A percentile compares a stretch with the other conserved stretches of the same genome.
phyloP scores from a whole-genome alignment of 306 rosid species.

The Aeschynomene evenia region DNA sequence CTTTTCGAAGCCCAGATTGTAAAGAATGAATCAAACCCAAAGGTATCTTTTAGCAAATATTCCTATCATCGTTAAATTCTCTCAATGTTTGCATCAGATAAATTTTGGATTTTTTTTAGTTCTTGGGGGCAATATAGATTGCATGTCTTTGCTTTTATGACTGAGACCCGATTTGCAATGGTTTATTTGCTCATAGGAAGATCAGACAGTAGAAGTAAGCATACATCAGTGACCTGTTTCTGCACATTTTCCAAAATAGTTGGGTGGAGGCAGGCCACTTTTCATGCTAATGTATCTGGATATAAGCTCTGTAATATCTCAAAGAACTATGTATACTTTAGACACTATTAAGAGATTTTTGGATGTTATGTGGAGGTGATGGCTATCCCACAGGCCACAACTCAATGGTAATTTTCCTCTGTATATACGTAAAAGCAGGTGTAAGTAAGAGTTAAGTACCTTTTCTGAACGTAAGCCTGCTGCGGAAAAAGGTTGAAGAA shows the following conservation, averaged over 20 bases:
- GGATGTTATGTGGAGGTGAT: neutral
- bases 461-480: neutral
- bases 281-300: neutral
- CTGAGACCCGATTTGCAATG: neutral
- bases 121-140: conserved; percentile 1
- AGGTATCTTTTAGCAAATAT: conserved; percentile 49
- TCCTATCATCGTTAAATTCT: conserved; percentile 18
- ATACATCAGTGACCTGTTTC: neutral
- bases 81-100: conserved; percentile 6
- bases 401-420: neutral
- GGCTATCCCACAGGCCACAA: neutral
- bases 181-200: conserved; percentile 14
- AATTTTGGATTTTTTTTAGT: conserved; percentile 12
- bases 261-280: neutral
- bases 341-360: conserved; percentile 2
- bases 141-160: conserved; percentile 9
- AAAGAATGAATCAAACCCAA: conserved; percentile 82
- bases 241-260: neutral
- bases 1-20: conserved; percentile 77
- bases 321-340: conserved; percentile 2
- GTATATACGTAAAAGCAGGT: neutral
- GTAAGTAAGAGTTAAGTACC: neutral
- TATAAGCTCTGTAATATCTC: neutral
- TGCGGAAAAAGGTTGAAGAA: conserved; percentile 10
- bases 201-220: neutral